Evolutionary conservation across 1,139 yeast species (phyloP).

Genomic region (Hyphopichia fennica): DNA sequence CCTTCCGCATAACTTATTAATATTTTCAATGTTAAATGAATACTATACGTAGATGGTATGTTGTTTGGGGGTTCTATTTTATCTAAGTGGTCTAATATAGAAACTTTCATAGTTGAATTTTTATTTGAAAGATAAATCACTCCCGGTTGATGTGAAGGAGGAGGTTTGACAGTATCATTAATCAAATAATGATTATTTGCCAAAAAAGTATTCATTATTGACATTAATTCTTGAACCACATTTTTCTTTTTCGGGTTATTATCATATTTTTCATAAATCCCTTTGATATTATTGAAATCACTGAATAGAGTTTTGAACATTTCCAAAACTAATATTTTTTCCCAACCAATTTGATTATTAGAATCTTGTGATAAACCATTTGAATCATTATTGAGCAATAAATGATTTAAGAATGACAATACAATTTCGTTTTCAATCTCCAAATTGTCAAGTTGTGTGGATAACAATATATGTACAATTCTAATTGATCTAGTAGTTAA

Average conservation of each 20-base stretch:
- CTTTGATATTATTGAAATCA: slow-evolving; percentile 52
- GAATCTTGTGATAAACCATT: slow-evolving; percentile 1
- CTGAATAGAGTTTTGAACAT: slow-evolving; percentile 60
- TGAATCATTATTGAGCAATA: slow-evolving; percentile 36
- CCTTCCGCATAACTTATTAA: slow-evolving; percentile 66
- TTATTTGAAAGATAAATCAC: slow-evolving; percentile 22
- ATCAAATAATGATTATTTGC: slow-evolving; percentile 33
- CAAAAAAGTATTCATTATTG: slow-evolving; percentile 37
- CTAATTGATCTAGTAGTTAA: slow-evolving; percentile 73
- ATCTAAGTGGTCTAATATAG: slow-evolving; percentile 74
- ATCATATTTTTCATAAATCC: slow-evolving; percentile 66
- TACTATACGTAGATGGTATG: slow-evolving; percentile 62
- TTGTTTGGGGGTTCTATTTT: slow-evolving; percentile 67
- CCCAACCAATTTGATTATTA: slow-evolving; percentile 49
- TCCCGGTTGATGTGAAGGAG: slow-evolving; percentile 6
- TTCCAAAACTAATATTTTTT: slow-evolving; percentile 69
- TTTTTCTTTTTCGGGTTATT: slow-evolving; percentile 54
- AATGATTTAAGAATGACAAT: slow-evolving; percentile 69
- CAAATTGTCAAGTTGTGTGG: slow-evolving; percentile 59
- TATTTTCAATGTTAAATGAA: slow-evolving; percentile 58
- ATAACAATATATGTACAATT: slow-evolving; percentile 59
- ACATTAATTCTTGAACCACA: slow-evolving; percentile 59
- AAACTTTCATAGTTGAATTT: slow-evolving; percentile 43
- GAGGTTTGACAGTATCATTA: slow-evolving; percentile 34
- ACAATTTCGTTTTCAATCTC: slow-evolving; percentile 81